Evolutionary conservation across 768 basidiomycete genomes (phyloP).

Genomic region (Naganishia onofrii): DNA sequence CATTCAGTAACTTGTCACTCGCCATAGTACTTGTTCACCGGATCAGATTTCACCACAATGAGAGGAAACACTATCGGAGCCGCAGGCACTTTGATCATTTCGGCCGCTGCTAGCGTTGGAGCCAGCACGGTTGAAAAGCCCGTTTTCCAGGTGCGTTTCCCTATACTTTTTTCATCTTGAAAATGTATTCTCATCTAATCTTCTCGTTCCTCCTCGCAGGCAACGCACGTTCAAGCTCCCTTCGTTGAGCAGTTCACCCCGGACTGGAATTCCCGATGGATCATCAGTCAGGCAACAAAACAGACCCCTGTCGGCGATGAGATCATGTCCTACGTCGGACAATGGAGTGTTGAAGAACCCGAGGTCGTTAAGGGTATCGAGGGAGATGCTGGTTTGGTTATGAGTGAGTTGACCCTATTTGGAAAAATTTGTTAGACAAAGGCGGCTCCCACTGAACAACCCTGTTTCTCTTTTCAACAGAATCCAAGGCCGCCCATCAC

Average conservation of each 20-base stretch:
- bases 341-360: conserved; percentile 94
- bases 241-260: conserved; percentile 96
- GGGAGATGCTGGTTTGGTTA: conserved; percentile 84
- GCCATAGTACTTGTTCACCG: not conserved
- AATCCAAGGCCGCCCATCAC: conserved; percentile 96
- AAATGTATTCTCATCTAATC: conserved; percentile 56
- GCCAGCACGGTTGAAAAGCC: conserved; percentile 29
- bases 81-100: conserved; percentile 59
- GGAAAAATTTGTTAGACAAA: conserved; percentile 6
- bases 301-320: conserved; percentile 93
- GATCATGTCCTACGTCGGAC: conserved; percentile 94
- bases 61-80: conserved; percentile 31
- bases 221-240: conserved; percentile 73
- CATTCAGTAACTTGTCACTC: too few species aligned
- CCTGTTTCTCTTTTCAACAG: conserved; percentile 30
- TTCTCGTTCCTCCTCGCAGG: conserved; percentile 55
- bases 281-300: conserved; percentile 94
- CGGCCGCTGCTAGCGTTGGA: conserved; percentile 64
- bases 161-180: conserved; percentile 32
- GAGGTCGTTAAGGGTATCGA: conserved; percentile 65
- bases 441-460: too few species aligned
- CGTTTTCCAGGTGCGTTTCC: conserved; percentile 28
- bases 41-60: conserved; percentile 16
- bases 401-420: conserved; percentile 43
- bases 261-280: conserved; percentile 85